Percentiles rank a stretch among this genome's conserved stretches.
Evolutionary conservation across 2,329 filamentous ascomycete genomes (phyloP).

Genomic region (Penicillium thymicola): DNA sequence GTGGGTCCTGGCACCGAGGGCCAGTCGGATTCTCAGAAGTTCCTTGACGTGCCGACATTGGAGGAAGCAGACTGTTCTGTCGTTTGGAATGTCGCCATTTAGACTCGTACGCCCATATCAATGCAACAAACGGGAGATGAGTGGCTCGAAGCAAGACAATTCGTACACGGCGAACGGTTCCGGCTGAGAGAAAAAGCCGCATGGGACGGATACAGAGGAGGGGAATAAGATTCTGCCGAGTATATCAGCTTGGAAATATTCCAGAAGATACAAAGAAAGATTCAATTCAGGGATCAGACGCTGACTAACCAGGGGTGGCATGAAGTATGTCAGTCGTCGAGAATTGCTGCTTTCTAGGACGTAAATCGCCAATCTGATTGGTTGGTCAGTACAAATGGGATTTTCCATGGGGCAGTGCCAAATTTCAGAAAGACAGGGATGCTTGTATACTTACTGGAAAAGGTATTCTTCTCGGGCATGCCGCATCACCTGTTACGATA

Average conservation of each 20-base stretch:
- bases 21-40: conserved; percentile 19
- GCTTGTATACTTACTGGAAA: conserved; percentile 50
- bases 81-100: conserved; percentile 25
- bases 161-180: conserved; percentile 52
- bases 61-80: conserved; percentile 18
- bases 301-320: conserved; percentile 45
- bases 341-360: conserved; percentile 47
- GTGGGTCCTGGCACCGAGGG: conserved; percentile 26
- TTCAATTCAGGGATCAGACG: conserved; percentile 1
- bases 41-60: conserved; percentile 20
- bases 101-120: conserved; percentile 56
- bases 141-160: conserved; percentile 59
- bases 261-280: conserved; percentile 10
- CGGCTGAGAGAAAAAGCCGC: conserved; percentile 55
- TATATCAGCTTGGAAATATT: conserved; percentile 12
- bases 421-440: background rate
- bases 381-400: conserved; percentile 9
- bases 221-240: conserved; percentile 55
- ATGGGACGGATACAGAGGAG: conserved; percentile 56
- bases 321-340: conserved; percentile 46
- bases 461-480: conserved; percentile 62
- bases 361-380: conserved; percentile 41
- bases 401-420: background rate
- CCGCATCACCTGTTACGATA: conserved; percentile 51
- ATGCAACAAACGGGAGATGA: conserved; percentile 55